Evolutionary conservation across 805 yeast species (phyloP), one percentile per base, ranked within the genome.

Genomic region (Suhomyces pyralidae): DNA sequence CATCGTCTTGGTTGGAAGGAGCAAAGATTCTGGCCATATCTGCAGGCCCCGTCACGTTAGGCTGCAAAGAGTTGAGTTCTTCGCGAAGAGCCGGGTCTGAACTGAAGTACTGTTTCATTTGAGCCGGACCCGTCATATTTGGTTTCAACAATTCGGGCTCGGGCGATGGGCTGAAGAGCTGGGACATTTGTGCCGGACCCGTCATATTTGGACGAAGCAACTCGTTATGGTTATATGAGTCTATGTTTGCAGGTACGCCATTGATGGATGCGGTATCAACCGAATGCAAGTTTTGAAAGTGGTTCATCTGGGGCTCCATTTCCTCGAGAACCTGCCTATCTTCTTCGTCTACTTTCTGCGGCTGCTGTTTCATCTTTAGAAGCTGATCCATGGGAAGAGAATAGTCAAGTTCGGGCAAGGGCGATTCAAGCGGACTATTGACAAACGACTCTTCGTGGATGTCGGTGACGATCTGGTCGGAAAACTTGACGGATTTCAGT

Each of bases 351-450:
- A 55, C 54, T 47, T 24, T 51, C 38, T 42, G 46, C 1, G 56
- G 51, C 30, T 55, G 58, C 32, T 49, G 60, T 22, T 54, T 55
- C 58, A 83, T 66, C 51, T 74, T 71, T 44, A 88, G 60, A 26
- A 88, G 66, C 63, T 88, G 90, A 61, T 85, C 89, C 96, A 88
- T 88, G 6, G 94, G 92, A 19, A 88, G 69, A 1, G 87, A 78
- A 49, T 80, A 71, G 62, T 88, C 93, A 25, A 86, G 58, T 10
- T 57, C 56, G n/a, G 69, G 67, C 9, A 52, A 53, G 0, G 68
- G 62, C 2, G 67, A 54, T 2, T 61, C 60, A 7, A 63, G 54
- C 3, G 66, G 62, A 7, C 63, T 54, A n/a, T 54, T 55, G 30
- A 52, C 47, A 42, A 48, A 55, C 15, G 59, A 53, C 12, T 59